Base-by-base conservation (phyloP, 768 basidiomycete genomes). In the Scleroderma bovista region DNA sequence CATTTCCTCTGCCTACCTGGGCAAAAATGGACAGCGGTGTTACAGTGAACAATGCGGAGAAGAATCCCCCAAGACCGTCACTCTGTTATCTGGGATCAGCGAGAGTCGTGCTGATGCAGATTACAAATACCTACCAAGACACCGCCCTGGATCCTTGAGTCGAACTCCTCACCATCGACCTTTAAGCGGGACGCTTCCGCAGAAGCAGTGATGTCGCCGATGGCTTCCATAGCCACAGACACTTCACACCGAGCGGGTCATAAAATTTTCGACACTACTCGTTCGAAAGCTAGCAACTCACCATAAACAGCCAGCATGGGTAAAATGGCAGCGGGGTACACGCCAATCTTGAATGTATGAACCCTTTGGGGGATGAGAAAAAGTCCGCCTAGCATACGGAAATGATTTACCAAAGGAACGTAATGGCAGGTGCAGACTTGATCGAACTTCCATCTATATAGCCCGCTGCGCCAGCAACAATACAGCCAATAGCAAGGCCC, bases 121-220 rank as follows among this genome's bases (percentile, higher is more conserved):
- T 26, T 12, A 22, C 15, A 1, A 10, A 5, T 5, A 61, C 73
- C 10, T 53, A 83, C 81, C 57, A 91, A 71, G 31, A 93, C 73
- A 19, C 90, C 91, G 10, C 90, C 88, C 67, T 91, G 89, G 31
- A 93, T 85, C 12, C 89, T 77, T 1, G 79, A 77, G 64, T 93
- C 89, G 63, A 92, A 93, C 46, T 86, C 80, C 9, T 74, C 73
- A 0, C 89, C 91, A 20, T 80, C 76, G 24, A 93, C 86, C 9
- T 74, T 67, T n/a, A 87, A 72, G 10, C 80, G 79, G 2, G 88
- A 91, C 12, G 88, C 86, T 63, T 93, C 91, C 2, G 85, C 83
- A 12, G 84, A 85, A 0, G 89, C 87, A 1, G 88, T 87, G 56
- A 88, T 80, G 57, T 93, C 90, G 3, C 89, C 89, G 46, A 89